These are phyloP conservation scores for Microdochium bolleyi DNA, from an alignment of 2,329 filamentous ascomycete species.

Conservation along the genomic window DNA sequence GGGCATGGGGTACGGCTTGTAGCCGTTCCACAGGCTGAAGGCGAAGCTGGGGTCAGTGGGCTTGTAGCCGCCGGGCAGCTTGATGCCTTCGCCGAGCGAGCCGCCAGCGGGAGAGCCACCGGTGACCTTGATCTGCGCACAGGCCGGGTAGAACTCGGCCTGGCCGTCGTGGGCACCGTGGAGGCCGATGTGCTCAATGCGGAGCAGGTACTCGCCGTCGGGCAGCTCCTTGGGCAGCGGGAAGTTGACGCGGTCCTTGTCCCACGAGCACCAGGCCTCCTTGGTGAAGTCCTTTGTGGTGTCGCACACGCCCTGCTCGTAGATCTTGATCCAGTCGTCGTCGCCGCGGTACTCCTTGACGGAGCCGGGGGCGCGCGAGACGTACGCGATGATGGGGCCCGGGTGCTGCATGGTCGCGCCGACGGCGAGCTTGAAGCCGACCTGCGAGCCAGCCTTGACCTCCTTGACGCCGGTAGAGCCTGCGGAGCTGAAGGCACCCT, in stretches of 20 bases:
- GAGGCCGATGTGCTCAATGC: constrained; percentile 20
- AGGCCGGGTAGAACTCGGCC: constrained; percentile 12
- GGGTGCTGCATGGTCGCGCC: constrained; percentile 3
- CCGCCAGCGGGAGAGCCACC: constrained; percentile 17
- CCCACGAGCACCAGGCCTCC: constrained; percentile 3
- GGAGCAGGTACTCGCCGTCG: constrained; percentile 24
- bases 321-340: constrained; percentile 15
- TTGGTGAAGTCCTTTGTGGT: background rate
- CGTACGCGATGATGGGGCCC: background rate
- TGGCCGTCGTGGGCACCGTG: background rate
- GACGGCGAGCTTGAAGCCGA: constrained; percentile 1
- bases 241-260: constrained; percentile 19
- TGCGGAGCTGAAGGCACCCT: constrained; percentile 13
- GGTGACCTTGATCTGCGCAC: constrained; percentile 47
- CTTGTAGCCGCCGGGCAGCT: constrained; percentile 46
- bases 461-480: background rate
- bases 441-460: constrained; percentile 1
- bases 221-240: constrained; percentile 21
- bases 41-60: constrained; percentile 26
- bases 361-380: background rate
- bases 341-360: constrained; percentile 17
- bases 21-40: background rate
- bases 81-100: constrained; percentile 21
- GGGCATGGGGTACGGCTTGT: background rate
- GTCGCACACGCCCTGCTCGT: constrained; percentile 2